Evolutionary conservation across 148 eudicot species (phyloP), one percentile per base, ranked within the genome.

Genomic region (Diospyros kaki): DNA sequence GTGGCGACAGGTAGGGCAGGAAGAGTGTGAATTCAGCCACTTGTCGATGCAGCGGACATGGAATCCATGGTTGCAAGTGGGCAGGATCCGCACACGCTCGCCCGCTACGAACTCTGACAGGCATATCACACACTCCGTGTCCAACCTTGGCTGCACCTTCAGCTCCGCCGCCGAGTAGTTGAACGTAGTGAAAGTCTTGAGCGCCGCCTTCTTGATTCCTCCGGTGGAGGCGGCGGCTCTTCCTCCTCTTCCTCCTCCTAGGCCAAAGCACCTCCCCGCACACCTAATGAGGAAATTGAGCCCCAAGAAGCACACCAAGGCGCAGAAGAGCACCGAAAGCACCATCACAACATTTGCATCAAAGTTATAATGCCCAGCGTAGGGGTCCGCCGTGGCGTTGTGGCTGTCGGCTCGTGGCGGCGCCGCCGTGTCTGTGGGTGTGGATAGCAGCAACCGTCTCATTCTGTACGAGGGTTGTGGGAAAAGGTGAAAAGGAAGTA

Each of bases 311-410:
- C 98, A 93, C 66, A 93, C 87, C 28, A 93, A 64, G 79, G 97
- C 98, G 75, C 97, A 93, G 64, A 93, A 73, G 66, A 93, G 91
- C 65, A 93, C 94, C 67, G 93, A 86, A 15, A 94, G 83, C 50
- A 94, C 87, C 98, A 94, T 88, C 0, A 94, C 94, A 39, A 91
- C 93, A 75, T 91, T 91, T 28, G 94, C 84, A 61, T 93, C 98
- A 39, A 93, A 89, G 48, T 55, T 87, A 67, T 59, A 76, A 51
- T 76, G 78, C 7, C 65, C 74, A 3, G 81, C 41, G n/a, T 83
- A 86, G 12, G 87, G 87, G 68, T 82, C 84, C 14, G 83, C 42
- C 10, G 82, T 14, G 4, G 3, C 28, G 28, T 28, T 28, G 28
- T 28, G 28, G 28, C 28, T 28, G 28, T 28, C 28, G 28, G 28